Conservation (phyloP, 2,329 filamentous ascomycete species). For the Epichloe sp. region DNA sequence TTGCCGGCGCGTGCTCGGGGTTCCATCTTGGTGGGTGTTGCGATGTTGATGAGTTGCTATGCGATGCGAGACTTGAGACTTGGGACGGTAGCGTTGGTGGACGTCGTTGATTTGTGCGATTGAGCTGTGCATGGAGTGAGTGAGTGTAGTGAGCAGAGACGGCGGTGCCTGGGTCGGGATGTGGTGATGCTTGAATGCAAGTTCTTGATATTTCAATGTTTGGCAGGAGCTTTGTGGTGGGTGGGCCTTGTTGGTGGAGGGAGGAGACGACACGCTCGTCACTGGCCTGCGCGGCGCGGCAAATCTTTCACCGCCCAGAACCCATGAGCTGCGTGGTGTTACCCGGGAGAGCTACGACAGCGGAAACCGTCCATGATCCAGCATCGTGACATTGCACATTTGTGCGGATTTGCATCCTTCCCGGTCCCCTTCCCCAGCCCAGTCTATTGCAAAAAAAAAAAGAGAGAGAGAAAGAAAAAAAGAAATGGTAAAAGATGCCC, state of each 20-base stretch:
- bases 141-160: no score
- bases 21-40: slow-evolving; percentile 40
- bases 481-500: background rate
- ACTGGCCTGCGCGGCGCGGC: slow-evolving; percentile 11
- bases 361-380: background rate
- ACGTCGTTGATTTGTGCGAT: no score
- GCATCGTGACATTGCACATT: background rate
- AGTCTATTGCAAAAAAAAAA: background rate
- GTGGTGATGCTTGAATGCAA: no score
- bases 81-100: no score
- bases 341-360: background rate
- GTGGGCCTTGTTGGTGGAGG: no score
- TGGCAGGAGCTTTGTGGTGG: no score
- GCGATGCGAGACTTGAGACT: no score
- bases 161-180: no score
- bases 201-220: no score
- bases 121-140: no score
- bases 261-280: background rate
- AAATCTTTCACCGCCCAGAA: slow-evolving; percentile 17
- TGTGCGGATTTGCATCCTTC: background rate
- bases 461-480: background rate
- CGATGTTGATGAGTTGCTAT: slow-evolving; percentile 15
- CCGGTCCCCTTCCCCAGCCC: background rate
- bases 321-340: background rate
- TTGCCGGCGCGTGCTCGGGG: slow-evolving; percentile 64